Evolutionary conservation across 2,329 filamentous ascomycete genomes (phyloP).

Genomic region (Pleomassaria siparia): DNA sequence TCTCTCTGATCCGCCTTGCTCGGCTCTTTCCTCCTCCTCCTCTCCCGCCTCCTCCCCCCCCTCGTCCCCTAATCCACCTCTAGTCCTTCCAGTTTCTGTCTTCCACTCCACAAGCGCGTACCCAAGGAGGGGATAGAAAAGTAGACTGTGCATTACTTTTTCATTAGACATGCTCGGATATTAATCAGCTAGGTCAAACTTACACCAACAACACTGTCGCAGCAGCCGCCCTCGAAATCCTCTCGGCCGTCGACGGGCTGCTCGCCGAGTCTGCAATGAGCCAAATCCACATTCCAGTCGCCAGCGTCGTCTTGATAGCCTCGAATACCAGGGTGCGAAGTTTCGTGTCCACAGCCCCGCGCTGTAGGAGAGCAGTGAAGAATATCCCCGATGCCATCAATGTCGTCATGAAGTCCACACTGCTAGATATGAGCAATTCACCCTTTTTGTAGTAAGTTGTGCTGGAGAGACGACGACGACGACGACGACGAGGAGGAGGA

Average conservation of each 20-base stretch:
- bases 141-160: neutral
- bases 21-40: neutral
- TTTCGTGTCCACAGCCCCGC: neutral
- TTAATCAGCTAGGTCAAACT: neutral
- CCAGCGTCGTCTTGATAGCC: constrained; percentile 4
- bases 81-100: too few relatives aligned
- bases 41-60: neutral
- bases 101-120: neutral
- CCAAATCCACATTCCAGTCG: constrained; percentile 13
- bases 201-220: constrained; percentile 10
- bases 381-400: constrained; percentile 12
- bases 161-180: too few relatives aligned
- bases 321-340: constrained; percentile 8
- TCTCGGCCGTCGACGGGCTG: constrained; percentile 3
- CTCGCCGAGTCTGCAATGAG: constrained; percentile 11
- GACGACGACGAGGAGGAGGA: neutral
- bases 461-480: too few relatives aligned
- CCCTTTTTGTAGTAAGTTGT: too few relatives aligned
- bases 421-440: neutral
- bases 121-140: neutral
- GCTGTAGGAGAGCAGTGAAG: constrained; percentile 12
- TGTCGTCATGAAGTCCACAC: constrained; percentile 3
- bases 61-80: too few relatives aligned
- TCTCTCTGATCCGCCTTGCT: neutral
- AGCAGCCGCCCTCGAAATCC: constrained; percentile 4